Conservation (phyloP, 257 asterid species). For the Solanum pimpinellifolium region DNA sequence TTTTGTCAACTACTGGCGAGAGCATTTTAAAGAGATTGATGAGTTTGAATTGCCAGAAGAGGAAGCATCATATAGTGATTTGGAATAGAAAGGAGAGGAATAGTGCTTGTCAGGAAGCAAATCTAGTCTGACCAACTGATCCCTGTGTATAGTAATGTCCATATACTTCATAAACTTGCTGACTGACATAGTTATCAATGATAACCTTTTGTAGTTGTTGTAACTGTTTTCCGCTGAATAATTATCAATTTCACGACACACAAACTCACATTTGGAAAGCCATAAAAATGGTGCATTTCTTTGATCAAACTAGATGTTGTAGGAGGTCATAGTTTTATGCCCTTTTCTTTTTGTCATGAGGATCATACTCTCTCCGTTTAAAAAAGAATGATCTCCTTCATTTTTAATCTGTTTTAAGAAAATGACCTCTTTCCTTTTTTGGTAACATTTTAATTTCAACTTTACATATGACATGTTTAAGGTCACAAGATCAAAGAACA, state of each 20-base stretch:
- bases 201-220: neutral
- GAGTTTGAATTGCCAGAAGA: slow-evolving; percentile 60
- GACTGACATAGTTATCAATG: neutral
- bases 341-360: neutral
- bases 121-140: neutral
- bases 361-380: neutral
- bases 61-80: slow-evolving; percentile 40
- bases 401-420: too few relatives aligned
- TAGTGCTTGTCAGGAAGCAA: neutral
- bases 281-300: neutral
- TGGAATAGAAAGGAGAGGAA: slow-evolving; percentile 21
- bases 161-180: neutral
- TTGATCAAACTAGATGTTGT: neutral
- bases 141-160: slow-evolving; percentile 24
- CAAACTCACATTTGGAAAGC: neutral
- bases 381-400: too few relatives aligned
- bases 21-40: slow-evolving; percentile 67
- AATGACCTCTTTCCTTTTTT: too few relatives aligned
- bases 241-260: neutral
- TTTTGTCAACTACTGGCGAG: slow-evolving; percentile 41
- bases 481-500: too few relatives aligned
- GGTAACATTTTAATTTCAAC: too few relatives aligned
- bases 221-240: neutral
- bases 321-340: neutral
- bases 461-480: too few relatives aligned